A percentile compares a stretch with the other conserved stretches of the same genome.
These are phyloP conservation scores for Coprinellus aureogranulatus DNA, from an alignment of 768 basidiomycete genomes.

Conservation along the genomic window DNA sequence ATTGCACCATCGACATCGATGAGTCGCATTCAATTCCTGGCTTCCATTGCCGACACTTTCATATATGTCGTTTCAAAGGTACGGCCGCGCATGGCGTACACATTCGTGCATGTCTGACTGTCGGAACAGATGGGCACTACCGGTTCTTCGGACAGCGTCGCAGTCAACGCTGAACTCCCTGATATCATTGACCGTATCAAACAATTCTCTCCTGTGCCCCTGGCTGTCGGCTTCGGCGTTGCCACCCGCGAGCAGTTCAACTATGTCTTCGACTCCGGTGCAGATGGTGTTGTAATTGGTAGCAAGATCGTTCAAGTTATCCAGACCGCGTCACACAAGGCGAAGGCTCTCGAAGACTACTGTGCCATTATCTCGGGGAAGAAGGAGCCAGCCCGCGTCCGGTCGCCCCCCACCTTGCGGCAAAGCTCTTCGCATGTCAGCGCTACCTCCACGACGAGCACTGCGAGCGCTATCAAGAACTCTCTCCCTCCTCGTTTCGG, in stretches of 20 bases:
- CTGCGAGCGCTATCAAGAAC: not conserved
- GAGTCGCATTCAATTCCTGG: conserved; percentile 83
- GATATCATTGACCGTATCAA: conserved; percentile 83
- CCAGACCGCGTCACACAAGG: conserved; percentile 56
- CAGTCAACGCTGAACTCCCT: conserved; percentile 75
- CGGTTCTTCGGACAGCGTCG: conserved; percentile 75
- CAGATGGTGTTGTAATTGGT: conserved; percentile 94
- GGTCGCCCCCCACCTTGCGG: conserved; percentile 27
- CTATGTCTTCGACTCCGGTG: conserved; percentile 79
- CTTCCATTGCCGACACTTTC: conserved; percentile 93
- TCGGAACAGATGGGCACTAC: conserved; percentile 86
- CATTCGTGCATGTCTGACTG: not conserved
- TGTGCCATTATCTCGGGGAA: conserved; percentile 67
- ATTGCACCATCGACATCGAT: conserved; percentile 93
- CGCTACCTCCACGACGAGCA: not conserved
- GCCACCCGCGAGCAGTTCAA: conserved; percentile 89
- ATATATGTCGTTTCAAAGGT: conserved; percentile 99
- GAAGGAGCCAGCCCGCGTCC: conserved; percentile 33
- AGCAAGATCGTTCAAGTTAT: conserved; percentile 82
- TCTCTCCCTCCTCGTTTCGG: conserved; percentile 85
- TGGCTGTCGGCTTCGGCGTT: conserved; percentile 97
- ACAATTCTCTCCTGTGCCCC: conserved; percentile 70
- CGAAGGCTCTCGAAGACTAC: conserved; percentile 63
- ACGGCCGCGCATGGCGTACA: conserved; percentile 15
- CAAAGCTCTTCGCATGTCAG: conserved; percentile 21